Evolutionary conservation across 352 stramenopile species (phyloP).

Genomic region (Globisporangium nodosum): DNA sequence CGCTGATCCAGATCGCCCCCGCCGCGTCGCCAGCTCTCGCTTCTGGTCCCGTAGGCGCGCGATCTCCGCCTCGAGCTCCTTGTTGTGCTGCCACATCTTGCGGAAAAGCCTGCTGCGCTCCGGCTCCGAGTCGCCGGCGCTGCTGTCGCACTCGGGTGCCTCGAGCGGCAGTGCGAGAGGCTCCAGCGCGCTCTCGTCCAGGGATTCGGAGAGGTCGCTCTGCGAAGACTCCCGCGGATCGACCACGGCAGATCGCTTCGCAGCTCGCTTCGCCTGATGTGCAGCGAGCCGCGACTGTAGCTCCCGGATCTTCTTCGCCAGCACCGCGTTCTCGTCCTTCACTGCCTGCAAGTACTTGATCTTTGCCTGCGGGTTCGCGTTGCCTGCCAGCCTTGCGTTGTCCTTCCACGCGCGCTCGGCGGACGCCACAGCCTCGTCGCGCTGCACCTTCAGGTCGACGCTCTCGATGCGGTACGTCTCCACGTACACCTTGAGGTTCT

Average conservation of each 20-base stretch:
- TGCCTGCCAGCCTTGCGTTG: conserved; percentile 51
- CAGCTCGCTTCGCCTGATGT: conserved; percentile 10
- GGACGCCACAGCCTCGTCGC: conserved; percentile 49
- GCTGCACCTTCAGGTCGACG: conserved; percentile 39
- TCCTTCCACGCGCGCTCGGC: conserved; percentile 49
- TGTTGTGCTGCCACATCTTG: conserved; percentile 44
- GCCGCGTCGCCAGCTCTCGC: conserved; percentile 6
- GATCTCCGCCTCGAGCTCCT: conserved; percentile 43
- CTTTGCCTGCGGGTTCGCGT: conserved; percentile 60
- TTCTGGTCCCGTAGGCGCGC: conserved; percentile 36
- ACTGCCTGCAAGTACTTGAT: conserved; percentile 71
- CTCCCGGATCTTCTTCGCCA: conserved; percentile 48
- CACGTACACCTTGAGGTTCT: conserved; percentile 55
- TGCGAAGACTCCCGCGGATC: conserved; percentile 11
- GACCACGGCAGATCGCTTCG: not conserved
- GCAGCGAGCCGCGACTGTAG: conserved; percentile 41
- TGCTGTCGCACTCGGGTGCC: conserved; percentile 14
- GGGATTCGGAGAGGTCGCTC: conserved; percentile 7
- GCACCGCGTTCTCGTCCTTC: conserved; percentile 56
- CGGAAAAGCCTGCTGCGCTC: conserved; percentile 37
- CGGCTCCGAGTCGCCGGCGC: conserved; percentile 19
- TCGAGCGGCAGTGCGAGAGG: no score
- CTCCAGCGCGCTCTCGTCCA: conserved; percentile 17
- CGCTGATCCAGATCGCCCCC: not conserved
- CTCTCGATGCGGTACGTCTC: conserved; percentile 52